Conservation (phyloP, 768 basidiomycete species). For the Russula earlei region DNA sequence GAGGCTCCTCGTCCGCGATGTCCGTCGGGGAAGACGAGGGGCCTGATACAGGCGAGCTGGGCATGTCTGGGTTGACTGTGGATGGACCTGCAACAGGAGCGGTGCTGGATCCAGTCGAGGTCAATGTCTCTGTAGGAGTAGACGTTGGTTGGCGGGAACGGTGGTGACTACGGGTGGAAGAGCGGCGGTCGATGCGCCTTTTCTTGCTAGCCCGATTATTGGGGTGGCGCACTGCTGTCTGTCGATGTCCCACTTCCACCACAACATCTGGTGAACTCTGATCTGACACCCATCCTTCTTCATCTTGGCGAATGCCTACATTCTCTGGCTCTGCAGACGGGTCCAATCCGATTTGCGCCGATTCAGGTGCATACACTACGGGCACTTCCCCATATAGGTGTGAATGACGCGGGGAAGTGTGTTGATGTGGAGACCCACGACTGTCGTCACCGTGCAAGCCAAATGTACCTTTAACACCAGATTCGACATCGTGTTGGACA, state of each 20-base stretch:
- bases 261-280: constrained; percentile 26
- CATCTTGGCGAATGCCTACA: constrained; percentile 27
- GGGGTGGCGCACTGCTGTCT: background rate
- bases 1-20: constrained; percentile 16
- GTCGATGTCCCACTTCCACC: background rate
- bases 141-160: background rate
- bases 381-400: background rate
- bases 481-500: constrained; percentile 17
- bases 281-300: constrained; percentile 60
- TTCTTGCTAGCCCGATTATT: constrained; percentile 11
- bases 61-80: background rate
- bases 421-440: too few species aligned
- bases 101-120: background rate
- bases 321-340: background rate
- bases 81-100: constrained; percentile 13
- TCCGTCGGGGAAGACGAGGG: background rate
- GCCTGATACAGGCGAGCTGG: background rate
- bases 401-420: background rate
- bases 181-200: background rate
- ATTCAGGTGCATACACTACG: background rate
- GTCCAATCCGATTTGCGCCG: background rate
- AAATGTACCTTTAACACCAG: constrained; percentile 11
- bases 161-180: background rate
- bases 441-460: background rate
- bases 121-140: background rate